A percentile compares a stretch with the other conserved stretches of the same genome.
Conservation (phyloP, 2,329 filamentous ascomycete genomes). For the Alternaria consortialis region DNA sequence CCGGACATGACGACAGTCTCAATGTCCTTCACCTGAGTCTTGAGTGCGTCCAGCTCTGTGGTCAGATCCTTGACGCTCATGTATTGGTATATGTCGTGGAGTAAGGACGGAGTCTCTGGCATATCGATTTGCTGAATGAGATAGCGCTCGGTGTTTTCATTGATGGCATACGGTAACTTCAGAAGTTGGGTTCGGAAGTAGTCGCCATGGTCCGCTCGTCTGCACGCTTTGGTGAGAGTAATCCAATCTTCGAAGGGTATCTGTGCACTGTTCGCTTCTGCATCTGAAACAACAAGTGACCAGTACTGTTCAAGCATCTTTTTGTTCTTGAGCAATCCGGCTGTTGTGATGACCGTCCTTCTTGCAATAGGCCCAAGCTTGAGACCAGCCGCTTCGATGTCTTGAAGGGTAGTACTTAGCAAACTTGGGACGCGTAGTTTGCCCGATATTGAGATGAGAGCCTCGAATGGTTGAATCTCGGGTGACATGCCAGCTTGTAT, state of each 20-base stretch:
- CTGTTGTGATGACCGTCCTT: constrained; percentile 39
- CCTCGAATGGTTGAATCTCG: constrained; percentile 29
- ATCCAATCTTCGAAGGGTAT: constrained; percentile 45
- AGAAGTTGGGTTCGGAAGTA: constrained; percentile 41
- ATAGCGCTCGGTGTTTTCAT: constrained; percentile 17
- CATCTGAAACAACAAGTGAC: constrained; percentile 32
- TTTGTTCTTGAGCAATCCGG: constrained; percentile 37
- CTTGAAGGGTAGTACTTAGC: constrained; percentile 34
- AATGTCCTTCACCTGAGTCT: constrained; percentile 38
- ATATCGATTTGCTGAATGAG: constrained; percentile 16
- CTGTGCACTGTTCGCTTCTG: constrained; percentile 31
- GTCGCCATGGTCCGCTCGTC: constrained; percentile 24
- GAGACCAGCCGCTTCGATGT: constrained; percentile 30
- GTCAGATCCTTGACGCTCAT: constrained; percentile 30
- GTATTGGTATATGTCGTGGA: constrained; percentile 6
- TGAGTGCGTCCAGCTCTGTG: constrained; percentile 30
- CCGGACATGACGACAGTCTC: constrained; percentile 44
- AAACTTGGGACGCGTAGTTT: constrained; percentile 36
- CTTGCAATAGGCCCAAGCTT: constrained; percentile 31
- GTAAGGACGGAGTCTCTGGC: constrained; percentile 2
- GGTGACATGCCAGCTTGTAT: constrained; percentile 42
- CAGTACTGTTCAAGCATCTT: constrained; percentile 43
- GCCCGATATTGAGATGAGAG: constrained; percentile 45
- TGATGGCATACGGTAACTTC: constrained; percentile 37
- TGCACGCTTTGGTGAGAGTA: constrained; percentile 44